Base-by-base conservation (phyloP, 2,329 filamentous ascomycete species). In the Epicoccum nigrum region DNA sequence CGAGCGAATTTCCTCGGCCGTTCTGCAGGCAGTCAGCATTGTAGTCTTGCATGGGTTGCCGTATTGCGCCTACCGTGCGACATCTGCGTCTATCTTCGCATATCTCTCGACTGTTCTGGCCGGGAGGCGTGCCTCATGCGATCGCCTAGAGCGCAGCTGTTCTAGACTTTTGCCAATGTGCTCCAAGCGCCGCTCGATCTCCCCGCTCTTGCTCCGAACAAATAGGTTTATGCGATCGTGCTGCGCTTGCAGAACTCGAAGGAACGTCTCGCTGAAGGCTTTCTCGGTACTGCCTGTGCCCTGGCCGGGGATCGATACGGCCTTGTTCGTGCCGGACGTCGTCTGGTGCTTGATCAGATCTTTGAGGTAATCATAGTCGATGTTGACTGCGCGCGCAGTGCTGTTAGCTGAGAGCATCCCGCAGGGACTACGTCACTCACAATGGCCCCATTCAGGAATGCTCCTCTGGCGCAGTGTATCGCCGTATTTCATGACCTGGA, bases 291-390 rank as follows among this genome's bases (percentile, higher is more conserved):
- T 79, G 50, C 75, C 72, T n/a, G 49, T 52, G 54, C 73, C 74
- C 46, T 88, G 84, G 13, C 89, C 89, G 1, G 90, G 90, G 46
- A 94, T 92, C 16, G 86, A 81, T 48, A 92, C 84, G 37, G 88
- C 87, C 60, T 79, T 80, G 21, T 86, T 87, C 63, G 88, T 84
- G 71, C 87, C 84, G 35, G 82, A 83, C 11, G 86, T 87, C 1
- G 90, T 95, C 68, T 91, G 84, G 54, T 83, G 83, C 72, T 93
- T 94, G 78, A 95, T 93, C 65, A 90, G 81, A 71, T 89, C 83
- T 74, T 95, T 95, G 58, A 95, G 82, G 40, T 89, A 88, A 71
- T 93, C 90, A 79, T 95, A 95, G 73, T 94, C 90, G 74, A 95
- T 85, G 74, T 95, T 94, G 71, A 92, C 87, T 90, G 70, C 16